Evolutionary conservation across 1,284 basidiomycete species (phyloP).

Genomic region (Rhodotorula sp.): DNA sequence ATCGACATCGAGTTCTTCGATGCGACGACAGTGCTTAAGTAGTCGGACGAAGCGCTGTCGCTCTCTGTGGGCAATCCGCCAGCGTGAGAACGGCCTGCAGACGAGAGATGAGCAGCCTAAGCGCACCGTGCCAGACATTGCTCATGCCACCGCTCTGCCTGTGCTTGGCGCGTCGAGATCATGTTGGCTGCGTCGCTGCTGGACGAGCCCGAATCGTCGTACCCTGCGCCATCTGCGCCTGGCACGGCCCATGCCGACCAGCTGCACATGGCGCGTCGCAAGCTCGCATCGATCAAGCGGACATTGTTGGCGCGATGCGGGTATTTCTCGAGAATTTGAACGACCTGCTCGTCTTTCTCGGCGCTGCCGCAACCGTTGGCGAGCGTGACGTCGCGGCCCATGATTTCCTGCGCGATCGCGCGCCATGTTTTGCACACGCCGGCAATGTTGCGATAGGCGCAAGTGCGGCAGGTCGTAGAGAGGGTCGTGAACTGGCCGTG

Average conservation of each 20-base stretch:
- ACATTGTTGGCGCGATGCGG: neutral
- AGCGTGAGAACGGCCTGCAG: neutral
- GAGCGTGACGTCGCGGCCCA: conserved; percentile 11
- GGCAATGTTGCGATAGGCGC: conserved; percentile 25
- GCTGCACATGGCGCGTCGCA: conserved; percentile 6
- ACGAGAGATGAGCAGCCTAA: neutral
- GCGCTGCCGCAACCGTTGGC: conserved; percentile 13
- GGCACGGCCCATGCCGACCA: neutral
- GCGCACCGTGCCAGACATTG: conserved; percentile 17
- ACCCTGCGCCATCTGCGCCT: neutral
- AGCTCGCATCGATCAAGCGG: conserved; percentile 14
- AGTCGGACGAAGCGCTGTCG: conserved; percentile 16
- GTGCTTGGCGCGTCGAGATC: neutral
- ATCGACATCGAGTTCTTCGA: conserved; percentile 24
- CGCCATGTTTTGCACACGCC: conserved; percentile 12
- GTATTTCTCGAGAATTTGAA: neutral
- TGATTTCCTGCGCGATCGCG: conserved; percentile 8
- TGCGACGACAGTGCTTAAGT: neutral
- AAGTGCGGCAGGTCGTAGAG: conserved; percentile 7
- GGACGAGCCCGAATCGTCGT: neutral
- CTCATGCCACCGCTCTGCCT: conserved; percentile 3
- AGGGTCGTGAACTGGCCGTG: conserved; percentile 21
- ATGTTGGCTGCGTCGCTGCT: neutral
- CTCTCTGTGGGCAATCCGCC: neutral
- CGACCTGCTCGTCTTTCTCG: conserved; percentile 9